Evolutionary conservation across 768 basidiomycete species (phyloP), one percentile per base, ranked within the genome.

Genomic region (Tylopilus plumbeoviolaceoides): DNA sequence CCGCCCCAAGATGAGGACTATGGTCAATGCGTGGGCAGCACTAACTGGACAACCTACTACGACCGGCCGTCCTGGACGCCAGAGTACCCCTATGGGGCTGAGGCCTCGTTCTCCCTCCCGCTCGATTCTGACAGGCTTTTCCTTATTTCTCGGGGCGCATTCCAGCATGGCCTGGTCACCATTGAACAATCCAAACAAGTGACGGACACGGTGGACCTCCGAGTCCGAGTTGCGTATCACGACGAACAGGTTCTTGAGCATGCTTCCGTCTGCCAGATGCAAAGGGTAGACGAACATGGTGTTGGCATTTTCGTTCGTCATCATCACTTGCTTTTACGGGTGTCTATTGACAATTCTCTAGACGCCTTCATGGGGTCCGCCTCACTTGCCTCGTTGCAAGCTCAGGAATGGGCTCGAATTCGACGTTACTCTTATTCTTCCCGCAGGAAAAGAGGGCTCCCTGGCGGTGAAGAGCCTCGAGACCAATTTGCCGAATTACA

Each of bases 401-500:
- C 39, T 27, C 5, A 51, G 54, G 17, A 54, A 64, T 18, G 54
- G 44, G 10, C 58, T 75, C 41, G 58, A 47, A 25, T 75, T 76
- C 36, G 70, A 72, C 7, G 63, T 74, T 14, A 70, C 63, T 17
- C 57, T 77, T 14, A 67, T 63, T 42, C 62, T 80, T 3, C 80
- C 78, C 8, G 62, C 61, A 15, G 60, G 63, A 7, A 57, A 47
- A 5, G 47, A 58, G 14, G 44, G 56, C 18, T 40, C 67, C 23
- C 59, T 72, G 6, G 48, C 57, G 3, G 70, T 84, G 57, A 73
- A 76, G 47, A 61, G 59, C 5, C 70, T 83, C 25, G 69, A 73
- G 51, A 80, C 79, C 5, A 62, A 70, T 33, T 50, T 79, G 33
- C 70, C 68, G 14, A 72, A 72, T 53, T 77, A 73, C 40, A 48